Conservation (phyloP, 768 basidiomycete genomes). For the Pulveroboletus sp. region DNA sequence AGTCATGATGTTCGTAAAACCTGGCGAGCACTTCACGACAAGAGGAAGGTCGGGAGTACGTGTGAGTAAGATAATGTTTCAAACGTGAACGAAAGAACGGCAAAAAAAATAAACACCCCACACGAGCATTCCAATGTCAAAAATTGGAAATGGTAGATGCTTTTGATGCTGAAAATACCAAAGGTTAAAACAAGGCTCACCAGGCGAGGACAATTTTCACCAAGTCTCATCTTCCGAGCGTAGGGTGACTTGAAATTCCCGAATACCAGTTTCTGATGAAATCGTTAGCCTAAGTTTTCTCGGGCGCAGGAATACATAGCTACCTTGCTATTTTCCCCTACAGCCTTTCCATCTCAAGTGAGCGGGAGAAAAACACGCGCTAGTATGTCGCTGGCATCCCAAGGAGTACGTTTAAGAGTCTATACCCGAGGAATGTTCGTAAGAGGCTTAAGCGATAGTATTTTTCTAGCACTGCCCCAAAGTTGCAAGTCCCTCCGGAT, state of each 20-base stretch:
- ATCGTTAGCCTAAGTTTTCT: neutral
- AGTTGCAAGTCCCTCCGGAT: neutral
- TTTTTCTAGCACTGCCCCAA: neutral
- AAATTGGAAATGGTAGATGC: neutral
- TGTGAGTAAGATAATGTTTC: slow-evolving; percentile 5
- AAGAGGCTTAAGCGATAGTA: slow-evolving; percentile 3
- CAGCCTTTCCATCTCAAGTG: slow-evolving; percentile 6
- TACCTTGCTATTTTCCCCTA: slow-evolving; percentile 9
- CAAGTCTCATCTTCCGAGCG: slow-evolving; percentile 8
- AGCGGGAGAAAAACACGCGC: slow-evolving; percentile 7
- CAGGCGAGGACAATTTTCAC: too few relatives aligned
- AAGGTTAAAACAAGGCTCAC: slow-evolving; percentile 1
- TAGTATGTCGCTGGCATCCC: neutral
- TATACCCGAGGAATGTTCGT: slow-evolving; percentile 3
- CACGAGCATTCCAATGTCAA: slow-evolving; percentile 4
- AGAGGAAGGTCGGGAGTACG: neutral
- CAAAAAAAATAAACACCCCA: neutral
- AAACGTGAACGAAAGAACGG: slow-evolving; percentile 3
- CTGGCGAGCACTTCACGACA: slow-evolving; percentile 11
- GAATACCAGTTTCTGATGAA: too few relatives aligned
- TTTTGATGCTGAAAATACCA: neutral
- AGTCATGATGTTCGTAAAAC: slow-evolving; percentile 21
- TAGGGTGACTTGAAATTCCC: neutral
- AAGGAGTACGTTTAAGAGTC: neutral
- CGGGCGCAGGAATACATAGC: neutral